Evolutionary conservation across 148 eudicot species (phyloP), one percentile per base, ranked within the genome.

Genomic region (Selenicereus undatus): DNA sequence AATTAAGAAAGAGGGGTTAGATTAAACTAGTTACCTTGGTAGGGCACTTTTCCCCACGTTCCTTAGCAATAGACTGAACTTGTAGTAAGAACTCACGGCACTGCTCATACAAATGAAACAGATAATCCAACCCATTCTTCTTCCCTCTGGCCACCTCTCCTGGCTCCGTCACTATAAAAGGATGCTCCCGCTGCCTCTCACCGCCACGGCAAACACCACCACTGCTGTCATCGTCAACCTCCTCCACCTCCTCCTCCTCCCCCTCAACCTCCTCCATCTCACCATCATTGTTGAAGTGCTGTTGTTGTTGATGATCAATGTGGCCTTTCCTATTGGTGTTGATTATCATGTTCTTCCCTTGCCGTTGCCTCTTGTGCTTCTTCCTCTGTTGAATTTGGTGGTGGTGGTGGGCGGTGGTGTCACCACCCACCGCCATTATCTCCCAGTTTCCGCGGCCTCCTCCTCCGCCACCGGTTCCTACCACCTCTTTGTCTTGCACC

Each of bases 101-200:
- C 79, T 92, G 97, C 77, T 96, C 99, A 81, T 93, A 96, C 45
- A 96, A 86, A 82, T 93, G 95, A 83, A 96, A 96, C 76, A 96
- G 82, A 78, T 96, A 96, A 88, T 96, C 99, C 45, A 96, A 89
- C 22, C 99, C 99, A 86, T 96, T 96, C 92, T 96, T 96, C 76
- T 96, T 96, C 50, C 99, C 99, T 71, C 99, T 91, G 48, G 99
- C 99, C 82, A 96, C 98, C 78, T 96, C 99, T 1, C 99, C 99
- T 0, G 99, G 99, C 90, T 93, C 99, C 17, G 99, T 96, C 32
- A 96, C 99, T 48, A 96, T 96, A 76, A 96, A 96, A 0, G 99
- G 99, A 62, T 96, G 99, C 80, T 96, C 99, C 66, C 99, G 81
- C 76, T 96, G 99, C 79, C 99, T 89, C 79, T 93, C 98, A 0